These are phyloP conservation scores for Alloascoidea africana DNA, from an alignment of 805 yeast genomes.

Conservation along the genomic window DNA sequence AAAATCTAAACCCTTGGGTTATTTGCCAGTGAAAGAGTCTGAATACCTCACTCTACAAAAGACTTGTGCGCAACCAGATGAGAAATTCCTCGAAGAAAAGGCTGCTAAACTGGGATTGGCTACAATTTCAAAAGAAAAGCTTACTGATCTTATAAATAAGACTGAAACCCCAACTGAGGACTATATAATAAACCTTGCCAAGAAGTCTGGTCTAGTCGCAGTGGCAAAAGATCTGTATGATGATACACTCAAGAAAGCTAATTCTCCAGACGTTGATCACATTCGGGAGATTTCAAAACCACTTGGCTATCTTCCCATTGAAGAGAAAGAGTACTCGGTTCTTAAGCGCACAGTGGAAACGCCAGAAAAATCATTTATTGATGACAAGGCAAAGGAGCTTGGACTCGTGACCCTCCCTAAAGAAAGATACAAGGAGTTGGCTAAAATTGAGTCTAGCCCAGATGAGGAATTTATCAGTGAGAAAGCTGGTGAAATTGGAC, in stretches of 20 bases:
- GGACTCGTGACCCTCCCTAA: constrained; percentile 11
- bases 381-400: constrained; percentile 7
- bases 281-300: constrained; percentile 15
- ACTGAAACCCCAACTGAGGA: constrained; percentile 9
- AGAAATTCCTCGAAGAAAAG: constrained; percentile 5
- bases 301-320: constrained; percentile 20
- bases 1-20: constrained; percentile 8
- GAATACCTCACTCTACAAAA: constrained; percentile 6
- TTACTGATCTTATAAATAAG: constrained; percentile 6
- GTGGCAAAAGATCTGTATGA: constrained; percentile 9
- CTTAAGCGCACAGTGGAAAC: constrained; percentile 2
- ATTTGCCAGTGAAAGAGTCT: constrained; percentile 8
- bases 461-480: constrained; percentile 10
- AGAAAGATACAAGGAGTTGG: constrained; percentile 6
- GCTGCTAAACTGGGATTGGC: constrained; percentile 10
- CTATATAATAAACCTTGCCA: constrained; percentile 7
- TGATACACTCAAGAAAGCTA: background rate
- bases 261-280: constrained; percentile 3
- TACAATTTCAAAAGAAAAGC: constrained; percentile 5
- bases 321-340: constrained; percentile 5
- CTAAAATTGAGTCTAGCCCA: background rate
- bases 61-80: background rate
- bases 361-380: constrained; percentile 14
- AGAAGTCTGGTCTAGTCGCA: constrained; percentile 7
- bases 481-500: constrained; percentile 24